Evolutionary conservation across 805 yeast genomes (phyloP), one percentile per base, ranked within the genome.

Genomic region (Jamesozyma gamospora): DNA sequence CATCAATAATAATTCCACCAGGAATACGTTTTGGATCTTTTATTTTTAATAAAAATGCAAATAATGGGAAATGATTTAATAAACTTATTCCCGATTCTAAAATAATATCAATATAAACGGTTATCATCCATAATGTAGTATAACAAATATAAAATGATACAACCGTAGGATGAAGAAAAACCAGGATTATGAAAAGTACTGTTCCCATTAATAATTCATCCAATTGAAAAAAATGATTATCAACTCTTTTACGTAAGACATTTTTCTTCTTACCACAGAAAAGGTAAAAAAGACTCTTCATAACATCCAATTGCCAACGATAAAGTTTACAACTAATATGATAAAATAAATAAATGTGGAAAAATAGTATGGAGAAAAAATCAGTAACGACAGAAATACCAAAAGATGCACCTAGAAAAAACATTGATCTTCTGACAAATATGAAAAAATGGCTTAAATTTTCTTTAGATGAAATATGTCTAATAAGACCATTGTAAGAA

Each of bases 161-260:
- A 2, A 86, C 81, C 0, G 99, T 92, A 1, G 98, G 98, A 36
- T 87, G 59, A 27, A 94, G 64, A 49, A 87, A 83, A 0, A 82
- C 62, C 38, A 84, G 64, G 13, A 88, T 75, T 36, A 90, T 85
- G 61, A 92, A 92, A 14, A 90, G 60, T 41, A 92, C 69, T 2
- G 96, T 92, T 0, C 98, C 98, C 55, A 90, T 63, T 36, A 94
- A 64, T 41, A 90, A 67, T 53, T 88, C 95, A 56, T 88, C 96
- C 18, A 90, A 65, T 43, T 83, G 90, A 57, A 83, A 90, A 55
- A 81, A 75, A 45, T 87, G 77, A 19, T 79, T 76, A 58, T 92
- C 99, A 26, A 87, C 77, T 66, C 98, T 77, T 40, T 83, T 70
- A 48, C 97, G 72, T 51, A 92, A 64, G 3, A 81, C 77, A 53